A percentile compares a stretch with the other conserved stretches of the same genome.
These are phyloP conservation scores for Tillandsia leiboldiana DNA, from an alignment of 176 grass and related monocot species.

Conservation along the genomic window DNA sequence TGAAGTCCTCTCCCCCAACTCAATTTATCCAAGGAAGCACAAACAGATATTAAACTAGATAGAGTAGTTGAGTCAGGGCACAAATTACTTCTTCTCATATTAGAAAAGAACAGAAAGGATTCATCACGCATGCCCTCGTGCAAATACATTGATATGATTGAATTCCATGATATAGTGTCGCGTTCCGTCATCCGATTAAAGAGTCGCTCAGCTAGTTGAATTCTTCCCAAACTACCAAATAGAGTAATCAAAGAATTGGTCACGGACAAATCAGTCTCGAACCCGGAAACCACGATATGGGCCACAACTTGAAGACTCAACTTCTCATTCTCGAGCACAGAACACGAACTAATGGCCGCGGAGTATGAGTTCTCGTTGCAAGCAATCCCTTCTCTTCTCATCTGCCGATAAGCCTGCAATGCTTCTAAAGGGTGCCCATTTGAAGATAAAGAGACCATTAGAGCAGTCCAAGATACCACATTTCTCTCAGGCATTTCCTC, in stretches of 20 bases:
- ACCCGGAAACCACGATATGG: slow-evolving; percentile 50
- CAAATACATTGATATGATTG: slow-evolving; percentile 51
- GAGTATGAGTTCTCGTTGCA: slow-evolving; percentile 61
- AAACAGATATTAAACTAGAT: slow-evolving; percentile 28
- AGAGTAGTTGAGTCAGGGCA: slow-evolving; percentile 28
- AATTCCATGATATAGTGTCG: slow-evolving; percentile 64
- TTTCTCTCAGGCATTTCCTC: slow-evolving; percentile 53
- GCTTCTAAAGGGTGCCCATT: slow-evolving; percentile 39
- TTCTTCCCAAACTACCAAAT: slow-evolving; percentile 50
- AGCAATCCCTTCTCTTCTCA: slow-evolving; percentile 47
- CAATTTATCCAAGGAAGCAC: slow-evolving; percentile 27
- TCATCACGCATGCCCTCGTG: slow-evolving; percentile 30
- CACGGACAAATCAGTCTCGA: slow-evolving; percentile 40
- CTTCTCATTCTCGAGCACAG: slow-evolving; percentile 32
- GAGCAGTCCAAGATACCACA: slow-evolving; percentile 56
- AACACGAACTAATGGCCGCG: slow-evolving; percentile 41
- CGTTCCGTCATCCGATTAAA: slow-evolving; percentile 39
- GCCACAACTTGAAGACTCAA: slow-evolving; percentile 51
- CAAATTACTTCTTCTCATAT: slow-evolving; percentile 16
- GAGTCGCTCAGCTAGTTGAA: slow-evolving; percentile 31
- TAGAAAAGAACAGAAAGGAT: slow-evolving; percentile 44
- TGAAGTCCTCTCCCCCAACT: slow-evolving; percentile 41
- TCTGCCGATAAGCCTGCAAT: slow-evolving; percentile 30
- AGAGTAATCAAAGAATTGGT: slow-evolving; percentile 64
- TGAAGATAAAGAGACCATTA: slow-evolving; percentile 48